These are phyloP conservation scores for Quercus cerris DNA, from an alignment of 306 rosid genomes.

Conservation along the genomic window DNA sequence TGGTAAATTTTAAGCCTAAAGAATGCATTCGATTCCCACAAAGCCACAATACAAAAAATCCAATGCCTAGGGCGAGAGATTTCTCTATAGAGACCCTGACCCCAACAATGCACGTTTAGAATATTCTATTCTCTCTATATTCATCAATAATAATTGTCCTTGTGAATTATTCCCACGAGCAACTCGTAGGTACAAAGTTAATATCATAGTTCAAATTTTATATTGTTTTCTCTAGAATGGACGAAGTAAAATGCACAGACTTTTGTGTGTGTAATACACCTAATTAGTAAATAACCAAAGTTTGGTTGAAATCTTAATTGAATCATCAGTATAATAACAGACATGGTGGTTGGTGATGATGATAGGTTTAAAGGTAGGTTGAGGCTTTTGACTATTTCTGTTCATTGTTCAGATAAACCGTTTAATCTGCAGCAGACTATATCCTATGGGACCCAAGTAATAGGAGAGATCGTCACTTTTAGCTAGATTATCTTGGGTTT, in stretches of 20 bases:
- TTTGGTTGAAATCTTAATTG: not conserved
- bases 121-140: constrained; percentile 4
- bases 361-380: not conserved
- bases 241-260: not conserved
- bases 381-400: not conserved
- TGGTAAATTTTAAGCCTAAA: constrained; percentile 16
- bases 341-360: not conserved
- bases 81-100: not conserved
- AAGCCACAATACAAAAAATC: not conserved
- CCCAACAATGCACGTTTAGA: constrained; percentile 8
- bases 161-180: not conserved
- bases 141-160: not conserved
- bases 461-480: not conserved
- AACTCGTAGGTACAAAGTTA: not conserved
- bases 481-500: not conserved
- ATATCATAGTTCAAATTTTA: not conserved
- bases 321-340: not conserved
- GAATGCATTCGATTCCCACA: constrained; percentile 1
- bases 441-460: not conserved
- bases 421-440: not conserved
- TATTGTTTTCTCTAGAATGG: not conserved
- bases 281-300: not conserved
- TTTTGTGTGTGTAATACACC: not conserved
- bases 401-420: not conserved
- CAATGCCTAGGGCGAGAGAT: not conserved